Percentiles rank a stretch among this genome's conserved stretches.
Conservation (phyloP, 2,329 filamentous ascomycete genomes). For the Sarocladium oryzae region DNA sequence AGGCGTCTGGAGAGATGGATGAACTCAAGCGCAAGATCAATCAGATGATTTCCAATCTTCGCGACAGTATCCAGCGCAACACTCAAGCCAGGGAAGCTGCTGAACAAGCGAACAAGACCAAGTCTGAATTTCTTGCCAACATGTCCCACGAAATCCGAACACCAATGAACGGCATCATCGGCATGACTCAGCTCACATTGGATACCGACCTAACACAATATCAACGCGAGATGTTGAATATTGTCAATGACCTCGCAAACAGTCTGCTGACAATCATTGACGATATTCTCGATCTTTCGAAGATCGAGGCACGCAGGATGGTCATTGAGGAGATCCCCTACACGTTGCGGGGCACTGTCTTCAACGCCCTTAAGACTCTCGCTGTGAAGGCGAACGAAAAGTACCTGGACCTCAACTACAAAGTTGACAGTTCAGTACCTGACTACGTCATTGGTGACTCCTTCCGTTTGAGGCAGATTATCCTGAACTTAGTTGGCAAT, state of each 20-base stretch:
- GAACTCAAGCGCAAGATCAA: conserved; percentile 99
- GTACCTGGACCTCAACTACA: conserved; percentile 84
- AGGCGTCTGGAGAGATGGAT: conserved; percentile 98
- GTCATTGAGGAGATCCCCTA: conserved; percentile 98
- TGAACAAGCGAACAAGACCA: conserved; percentile 94
- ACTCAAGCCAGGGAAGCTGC: conserved; percentile 92
- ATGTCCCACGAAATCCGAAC: conserved; percentile 99
- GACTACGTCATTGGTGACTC: conserved; percentile 95
- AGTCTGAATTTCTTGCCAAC: conserved; percentile 96
- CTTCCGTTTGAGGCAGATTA: conserved; percentile 93
- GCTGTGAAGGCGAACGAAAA: conserved; percentile 98
- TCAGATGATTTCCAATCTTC: conserved; percentile 93
- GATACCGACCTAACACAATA: conserved; percentile 93
- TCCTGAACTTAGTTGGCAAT: conserved; percentile 94
- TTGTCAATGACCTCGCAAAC: conserved; percentile 94
- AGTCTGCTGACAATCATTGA: conserved; percentile 96
- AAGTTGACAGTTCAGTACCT: conserved; percentile 86
- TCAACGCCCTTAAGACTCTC: conserved; percentile 93
- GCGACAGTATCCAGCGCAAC: conserved; percentile 95
- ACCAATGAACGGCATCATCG: conserved; percentile 95
- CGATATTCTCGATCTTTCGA: conserved; percentile 66
- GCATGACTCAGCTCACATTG: conserved; percentile 93
- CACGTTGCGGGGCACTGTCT: conserved; percentile 87
- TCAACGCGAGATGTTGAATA: conserved; percentile 96
- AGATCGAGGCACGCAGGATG: conserved; percentile 94